Evolutionary conservation across 805 yeast species (phyloP), one percentile per base, ranked within the genome.

Genomic region (Barnettozyma californica): DNA sequence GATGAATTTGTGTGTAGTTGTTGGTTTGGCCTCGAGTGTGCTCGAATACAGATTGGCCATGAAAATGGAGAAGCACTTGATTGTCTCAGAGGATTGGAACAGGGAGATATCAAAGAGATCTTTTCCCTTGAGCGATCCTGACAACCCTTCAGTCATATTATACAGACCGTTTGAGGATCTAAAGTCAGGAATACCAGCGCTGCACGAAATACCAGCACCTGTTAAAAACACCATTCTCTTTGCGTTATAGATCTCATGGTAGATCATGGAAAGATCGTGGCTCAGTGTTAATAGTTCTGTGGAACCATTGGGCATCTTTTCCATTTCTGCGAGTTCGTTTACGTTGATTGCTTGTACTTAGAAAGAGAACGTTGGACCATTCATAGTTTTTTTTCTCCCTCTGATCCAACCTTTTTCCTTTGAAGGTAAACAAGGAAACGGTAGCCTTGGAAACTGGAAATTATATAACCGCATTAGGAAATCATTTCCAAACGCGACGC

Each of bases 171-270:
- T 79, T 9, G 82, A 71, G 4, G 95, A 86, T 48, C 98, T 75
- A 64, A 91, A 91, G 63, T 92, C 98, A 34, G 99, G 99, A 42
- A 92, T 94, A 0, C 99, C 98, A 1, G 98, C 97, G 62, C 87
- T 88, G 63, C 97, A 89, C 14, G 97, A 88, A 50, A 92, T 89
- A 1, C 99, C 99, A 2, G 99, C 99, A 8, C 99, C 98, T 0
- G 97, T 90, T 47, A 91, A 70, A 4, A 87, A 74, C 19, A 85
- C 73, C n/a, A 83, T 69, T 57, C 76, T 80, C 46, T 75, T 60
- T 5, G 71, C 61, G 41, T 61, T 63, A 45, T 57, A 59, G 9
- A 71, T 64, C 43, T 55, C 60, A 2, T 50, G 33, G 23, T 65
- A 46, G 9, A 48, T 31, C 18, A 29, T 38, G 8, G 41, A 16